Conservation (phyloP, 306 rosid genomes). For the Quercus cerris region DNA sequence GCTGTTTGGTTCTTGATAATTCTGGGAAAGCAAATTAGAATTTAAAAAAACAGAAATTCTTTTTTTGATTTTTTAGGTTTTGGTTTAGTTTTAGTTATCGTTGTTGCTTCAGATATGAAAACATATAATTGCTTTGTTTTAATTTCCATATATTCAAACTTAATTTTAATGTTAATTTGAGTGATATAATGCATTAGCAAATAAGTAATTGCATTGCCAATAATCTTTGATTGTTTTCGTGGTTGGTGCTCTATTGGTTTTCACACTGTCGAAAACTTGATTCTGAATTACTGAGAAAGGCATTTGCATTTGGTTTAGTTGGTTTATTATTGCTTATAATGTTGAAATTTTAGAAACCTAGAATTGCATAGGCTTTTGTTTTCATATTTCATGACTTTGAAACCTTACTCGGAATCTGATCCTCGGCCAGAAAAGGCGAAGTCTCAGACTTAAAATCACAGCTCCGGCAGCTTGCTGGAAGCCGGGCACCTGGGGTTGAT, state of each 20-base stretch:
- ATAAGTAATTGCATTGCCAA: neutral
- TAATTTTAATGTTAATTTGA: neutral
- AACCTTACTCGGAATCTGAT: conserved; percentile 20
- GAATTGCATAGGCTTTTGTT: neutral
- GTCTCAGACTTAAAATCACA: conserved; percentile 89
- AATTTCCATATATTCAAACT: neutral
- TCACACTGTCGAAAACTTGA: neutral
- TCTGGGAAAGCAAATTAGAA: neutral
- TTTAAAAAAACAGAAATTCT: neutral
- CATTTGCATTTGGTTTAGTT: conserved; percentile 18
- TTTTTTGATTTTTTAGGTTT: neutral
- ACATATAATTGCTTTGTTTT: neutral
- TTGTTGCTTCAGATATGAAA: neutral
- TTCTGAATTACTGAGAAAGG: conserved; percentile 8
- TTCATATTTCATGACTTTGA: neutral
- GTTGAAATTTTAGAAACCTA: neutral
- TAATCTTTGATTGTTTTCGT: neutral
- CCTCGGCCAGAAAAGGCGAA: conserved; percentile 75
- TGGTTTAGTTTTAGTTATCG: neutral
- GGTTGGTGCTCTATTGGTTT: neutral
- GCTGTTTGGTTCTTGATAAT: neutral
- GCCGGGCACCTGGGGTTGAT: conserved; percentile 95
- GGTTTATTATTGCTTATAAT: conserved; percentile 4
- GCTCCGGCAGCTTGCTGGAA: conserved; percentile 98
- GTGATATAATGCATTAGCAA: neutral